Evolutionary conservation across 2,329 filamentous ascomycete genomes (phyloP).

Genomic region (Fusarium penzigii): DNA sequence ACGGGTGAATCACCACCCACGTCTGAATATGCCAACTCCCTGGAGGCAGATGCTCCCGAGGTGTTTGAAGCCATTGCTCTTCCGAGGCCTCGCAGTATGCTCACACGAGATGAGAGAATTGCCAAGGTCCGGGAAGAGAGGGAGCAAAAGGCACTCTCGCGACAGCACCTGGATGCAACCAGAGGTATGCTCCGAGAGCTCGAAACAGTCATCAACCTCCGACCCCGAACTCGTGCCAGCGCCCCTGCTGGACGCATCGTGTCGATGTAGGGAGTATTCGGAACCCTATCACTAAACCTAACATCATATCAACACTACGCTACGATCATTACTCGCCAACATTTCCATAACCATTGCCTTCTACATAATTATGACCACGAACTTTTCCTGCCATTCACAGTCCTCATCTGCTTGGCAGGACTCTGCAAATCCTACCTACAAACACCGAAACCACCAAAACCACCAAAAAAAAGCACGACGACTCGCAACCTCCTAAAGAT

Average conservation of each 20-base stretch:
- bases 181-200: slow-evolving; percentile 91
- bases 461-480: slow-evolving; percentile 5
- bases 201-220: slow-evolving; percentile 77
- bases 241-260: slow-evolving; percentile 40
- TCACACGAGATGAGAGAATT: slow-evolving; percentile 86
- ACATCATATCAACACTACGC: slow-evolving; percentile 6
- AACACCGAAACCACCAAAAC: slow-evolving; percentile 8
- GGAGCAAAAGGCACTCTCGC: slow-evolving; percentile 67
- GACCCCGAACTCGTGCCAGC: slow-evolving; percentile 44
- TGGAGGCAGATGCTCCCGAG: slow-evolving; percentile 69
- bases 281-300: neutral
- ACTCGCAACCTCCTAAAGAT: slow-evolving; percentile 1
- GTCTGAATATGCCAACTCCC: slow-evolving; percentile 53
- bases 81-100: slow-evolving; percentile 64
- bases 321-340: slow-evolving; percentile 8
- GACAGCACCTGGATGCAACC: slow-evolving; percentile 77
- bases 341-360: slow-evolving; percentile 2
- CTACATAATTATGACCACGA: neutral
- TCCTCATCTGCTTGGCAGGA: slow-evolving; percentile 1
- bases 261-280: slow-evolving; percentile 41
- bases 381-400: slow-evolving; percentile 1
- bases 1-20: slow-evolving; percentile 67
- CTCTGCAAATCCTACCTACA: neutral
- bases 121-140: slow-evolving; percentile 86
- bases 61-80: slow-evolving; percentile 90